These are phyloP conservation scores for Helianthus tuberosus DNA, from an alignment of 129 eudicot genomes.

Conservation along the genomic window DNA sequence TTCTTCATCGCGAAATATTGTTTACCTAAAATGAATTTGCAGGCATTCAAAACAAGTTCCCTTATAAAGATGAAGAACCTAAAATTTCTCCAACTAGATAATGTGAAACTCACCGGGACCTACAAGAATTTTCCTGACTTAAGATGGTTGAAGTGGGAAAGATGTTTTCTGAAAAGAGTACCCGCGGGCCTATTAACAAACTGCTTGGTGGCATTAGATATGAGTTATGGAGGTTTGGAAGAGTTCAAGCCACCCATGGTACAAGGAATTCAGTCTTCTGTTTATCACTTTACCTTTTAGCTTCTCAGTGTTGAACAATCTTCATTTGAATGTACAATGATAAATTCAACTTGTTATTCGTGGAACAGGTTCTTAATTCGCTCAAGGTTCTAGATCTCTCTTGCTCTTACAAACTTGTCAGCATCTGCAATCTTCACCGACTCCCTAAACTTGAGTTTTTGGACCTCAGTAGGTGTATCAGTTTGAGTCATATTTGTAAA, in stretches of 20 bases:
- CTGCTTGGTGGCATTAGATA: constrained; percentile 31
- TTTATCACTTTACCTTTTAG: not conserved
- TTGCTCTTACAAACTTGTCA: constrained; percentile 11
- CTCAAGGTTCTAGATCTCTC: constrained; percentile 39
- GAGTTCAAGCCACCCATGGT: constrained; percentile 37
- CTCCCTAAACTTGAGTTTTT: constrained; percentile 33
- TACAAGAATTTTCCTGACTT: constrained; percentile 36
- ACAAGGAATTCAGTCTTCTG: not conserved
- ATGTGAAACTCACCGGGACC: constrained; percentile 27
- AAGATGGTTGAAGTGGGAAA: constrained; percentile 43
- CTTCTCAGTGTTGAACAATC: not conserved
- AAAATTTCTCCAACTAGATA: constrained; percentile 29
- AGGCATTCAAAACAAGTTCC: constrained; percentile 21
- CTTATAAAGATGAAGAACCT: constrained; percentile 31
- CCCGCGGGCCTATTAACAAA: constrained; percentile 27
- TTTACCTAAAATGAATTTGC: not conserved
- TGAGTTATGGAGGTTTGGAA: constrained; percentile 33
- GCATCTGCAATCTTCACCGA: constrained; percentile 4
- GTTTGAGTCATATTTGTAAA: constrained; percentile 27
- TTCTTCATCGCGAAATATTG: too few species aligned
- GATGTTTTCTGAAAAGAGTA: constrained; percentile 17
- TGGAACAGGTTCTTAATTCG: constrained; percentile 26
- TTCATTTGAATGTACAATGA: too few species aligned
- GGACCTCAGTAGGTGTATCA: constrained; percentile 11
- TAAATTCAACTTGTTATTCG: not conserved